Conservation (phyloP, 2,329 filamentous ascomycete genomes). For the Botrytis elliptica region DNA sequence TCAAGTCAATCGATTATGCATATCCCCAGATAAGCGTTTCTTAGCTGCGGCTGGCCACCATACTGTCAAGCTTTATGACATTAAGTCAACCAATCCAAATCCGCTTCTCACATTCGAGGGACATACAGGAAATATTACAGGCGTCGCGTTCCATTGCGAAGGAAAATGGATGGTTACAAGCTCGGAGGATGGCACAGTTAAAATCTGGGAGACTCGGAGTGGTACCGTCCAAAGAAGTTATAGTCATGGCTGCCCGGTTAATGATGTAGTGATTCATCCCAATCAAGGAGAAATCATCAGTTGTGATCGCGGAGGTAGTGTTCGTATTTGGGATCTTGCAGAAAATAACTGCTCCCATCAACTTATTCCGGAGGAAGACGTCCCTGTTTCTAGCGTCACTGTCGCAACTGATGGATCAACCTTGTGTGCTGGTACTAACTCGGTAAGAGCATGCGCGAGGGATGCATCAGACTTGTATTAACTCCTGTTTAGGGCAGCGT, state of each 20-base stretch:
- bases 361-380: constrained; percentile 92
- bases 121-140: constrained; percentile 93
- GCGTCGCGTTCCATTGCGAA: constrained; percentile 96
- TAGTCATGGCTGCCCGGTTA: constrained; percentile 82
- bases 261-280: constrained; percentile 98
- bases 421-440: constrained; percentile 89
- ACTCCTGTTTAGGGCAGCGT: constrained; percentile 73
- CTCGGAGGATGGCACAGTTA: constrained; percentile 75
- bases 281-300: constrained; percentile 98
- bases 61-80: constrained; percentile 96
- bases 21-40: constrained; percentile 96
- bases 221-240: constrained; percentile 81
- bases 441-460: constrained; percentile 51
- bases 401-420: constrained; percentile 92
- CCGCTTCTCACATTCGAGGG: constrained; percentile 92
- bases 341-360: constrained; percentile 98
- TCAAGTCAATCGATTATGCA: constrained; percentile 96
- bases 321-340: constrained; percentile 92
- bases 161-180: constrained; percentile 99
- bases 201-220: constrained; percentile 40
- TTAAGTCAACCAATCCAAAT: constrained; percentile 96
- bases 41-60: constrained; percentile 73
- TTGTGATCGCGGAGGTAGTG: constrained; percentile 88
- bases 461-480: constrained; percentile 11
- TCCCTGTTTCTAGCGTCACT: constrained; percentile 89